Base-by-base conservation (phyloP, 495 filamentous ascomycete genomes). In the Aspergillus steynii region DNA sequence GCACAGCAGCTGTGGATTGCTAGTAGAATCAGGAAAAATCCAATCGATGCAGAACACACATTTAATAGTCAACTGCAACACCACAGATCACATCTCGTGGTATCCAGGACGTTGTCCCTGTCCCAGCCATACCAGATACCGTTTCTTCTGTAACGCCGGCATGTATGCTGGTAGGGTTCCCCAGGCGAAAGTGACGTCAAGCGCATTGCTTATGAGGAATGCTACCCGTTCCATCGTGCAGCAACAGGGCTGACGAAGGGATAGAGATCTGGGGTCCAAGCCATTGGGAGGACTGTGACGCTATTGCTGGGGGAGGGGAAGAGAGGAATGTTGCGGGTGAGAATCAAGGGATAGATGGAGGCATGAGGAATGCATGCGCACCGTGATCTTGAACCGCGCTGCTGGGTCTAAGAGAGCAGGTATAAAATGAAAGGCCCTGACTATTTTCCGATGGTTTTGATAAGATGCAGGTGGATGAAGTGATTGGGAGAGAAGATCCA, bases 101-200 rank as follows among this genome's bases (percentile, higher is more conserved):
- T 27, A 51, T 59, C 48, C 42, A 51, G 56, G 29, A 51, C 42
- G 56, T 45, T 48, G 20, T 32, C 56, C 48, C 32, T 51, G 8
- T 14, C 29, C 52, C 51, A 59, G 56, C 51, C 61, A 56, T 59
- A 42, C 34, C 29, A 27, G 51, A 46, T 47, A 32, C 27, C 54
- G 51, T 26, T 48, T 42, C 49, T 26, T 60, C 28, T 51, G 25
- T 12, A 32, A 48, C 29, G 51, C 53, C 55, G 34, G 46, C 46
- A 60, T 63, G 61, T 51, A 59, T 63, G 42, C 45, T 55, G 25
- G 27, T 47, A 9, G 32, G 9, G 45, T 45, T 27, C 25, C 51
- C 51, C 47, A 47, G 25, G 45, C n/a, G 48, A 15, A 42, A 52
- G 56, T 63, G 61, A 63, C 61, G 61, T 63, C 61, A 45, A 60